Evolutionary conservation across 2,329 filamentous ascomycete species (phyloP), one percentile per base, ranked within the genome.

Genomic region (Aspergillus latus): DNA sequence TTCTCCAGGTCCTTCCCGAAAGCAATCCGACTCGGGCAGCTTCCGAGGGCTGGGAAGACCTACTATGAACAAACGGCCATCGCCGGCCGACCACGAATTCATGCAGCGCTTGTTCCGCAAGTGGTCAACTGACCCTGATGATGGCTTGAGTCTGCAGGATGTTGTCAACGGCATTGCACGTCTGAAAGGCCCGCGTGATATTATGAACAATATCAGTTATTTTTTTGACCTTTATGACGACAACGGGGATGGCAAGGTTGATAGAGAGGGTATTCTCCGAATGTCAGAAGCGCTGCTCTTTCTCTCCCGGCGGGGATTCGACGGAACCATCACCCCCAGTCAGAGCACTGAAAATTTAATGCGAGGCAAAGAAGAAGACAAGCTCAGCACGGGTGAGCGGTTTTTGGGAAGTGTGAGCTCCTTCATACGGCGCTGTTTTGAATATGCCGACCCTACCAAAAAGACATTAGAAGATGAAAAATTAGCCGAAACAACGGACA

Each of bases 161-260:
- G 91, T 99, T 2, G 94, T 97, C 4, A 88, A 88, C 15, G 94
- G 94, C 0, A 80, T 99, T 45, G 92, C 93, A 1, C 86, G 89
- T 11, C 90, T 99, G 68, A 97, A 96, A 72, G 93, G 94, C 7
- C 92, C 89, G 54, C 87, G 88, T 46, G 94, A 99, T 73, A 97
- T 99, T 63, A 97, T 99, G 93, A 90, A 90, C 30, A 94, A 90
- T 57, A 97, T 99, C 68, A 94, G 87, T 58, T 97, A 97, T 75
- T 97, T 99, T 73, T 99, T 99, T 66, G 90, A 97, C 67, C 84
- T 99, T 0, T 97, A 97, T 72, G 94, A 99, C 69, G 93, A 99
- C 63, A 88, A 93, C 66, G 84, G 86, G 1, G 92, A 96, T 69
- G 94, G 94, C 28, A 91, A 85, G 65, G 92, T 99, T 4, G 94